A percentile compares a stretch with the other conserved stretches of the same genome.
Conservation (phyloP, 2,329 filamentous ascomycete species). For the Polychaeton citri region DNA sequence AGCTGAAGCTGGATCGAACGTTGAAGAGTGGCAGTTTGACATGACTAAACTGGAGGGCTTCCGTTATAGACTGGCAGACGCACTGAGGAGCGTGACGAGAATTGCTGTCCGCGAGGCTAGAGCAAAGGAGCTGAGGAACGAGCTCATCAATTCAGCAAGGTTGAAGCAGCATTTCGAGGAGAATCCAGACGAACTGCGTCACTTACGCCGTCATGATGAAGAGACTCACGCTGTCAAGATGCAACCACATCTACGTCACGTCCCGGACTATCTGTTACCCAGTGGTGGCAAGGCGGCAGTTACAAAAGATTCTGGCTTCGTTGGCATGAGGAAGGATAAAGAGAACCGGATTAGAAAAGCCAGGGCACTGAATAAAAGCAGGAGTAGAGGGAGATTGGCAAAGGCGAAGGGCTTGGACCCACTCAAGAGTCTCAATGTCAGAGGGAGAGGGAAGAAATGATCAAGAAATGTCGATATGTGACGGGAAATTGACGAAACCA, state of each 20-base stretch:
- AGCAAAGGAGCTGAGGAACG: conserved; percentile 73
- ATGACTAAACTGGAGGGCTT: conserved; percentile 90
- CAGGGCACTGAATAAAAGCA: conserved; percentile 28
- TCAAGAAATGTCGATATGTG: too few relatives aligned
- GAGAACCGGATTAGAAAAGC: conserved; percentile 37
- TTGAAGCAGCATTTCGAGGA: conserved; percentile 93
- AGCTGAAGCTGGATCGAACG: conserved; percentile 60
- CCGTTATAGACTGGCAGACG: conserved; percentile 88
- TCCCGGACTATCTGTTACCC: conserved; percentile 86
- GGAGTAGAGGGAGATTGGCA: conserved; percentile 38
- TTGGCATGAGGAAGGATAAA: conserved; percentile 45
- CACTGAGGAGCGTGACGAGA: conserved; percentile 75
- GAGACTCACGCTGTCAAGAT: conserved; percentile 72
- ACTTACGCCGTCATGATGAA: conserved; percentile 70
- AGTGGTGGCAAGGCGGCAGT: conserved; percentile 55
- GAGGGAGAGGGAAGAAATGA: conserved; percentile 22
- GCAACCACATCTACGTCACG: conserved; percentile 82
- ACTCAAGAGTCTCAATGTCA: conserved; percentile 67
- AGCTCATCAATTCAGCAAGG: conserved; percentile 87
- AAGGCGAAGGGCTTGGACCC: conserved; percentile 64
- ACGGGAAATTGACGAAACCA: too few relatives aligned
- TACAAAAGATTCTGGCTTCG: conserved; percentile 57
- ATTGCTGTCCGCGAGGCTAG: conserved; percentile 83
- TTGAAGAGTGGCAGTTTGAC: conserved; percentile 88
- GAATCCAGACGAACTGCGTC: conserved; percentile 77